phyloP scores from a whole-genome alignment of 2,329 filamentous ascomycete species.

The Pseudogymnoascus sp. region DNA sequence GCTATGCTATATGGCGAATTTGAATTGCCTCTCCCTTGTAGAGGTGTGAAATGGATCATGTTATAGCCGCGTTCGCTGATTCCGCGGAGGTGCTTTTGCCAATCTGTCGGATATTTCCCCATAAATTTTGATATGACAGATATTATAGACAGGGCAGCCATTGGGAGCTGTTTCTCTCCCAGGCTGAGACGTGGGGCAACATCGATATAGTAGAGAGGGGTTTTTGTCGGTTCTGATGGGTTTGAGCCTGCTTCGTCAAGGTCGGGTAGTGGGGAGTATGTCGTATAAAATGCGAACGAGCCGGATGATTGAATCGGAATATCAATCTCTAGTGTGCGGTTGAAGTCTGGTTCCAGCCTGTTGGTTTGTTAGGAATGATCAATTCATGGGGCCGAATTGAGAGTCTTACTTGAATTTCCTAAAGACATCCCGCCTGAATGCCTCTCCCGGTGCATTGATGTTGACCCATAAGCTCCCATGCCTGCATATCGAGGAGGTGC shows the following conservation, averaged over 20 bases:
- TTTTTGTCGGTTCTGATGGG: constrained; percentile 52
- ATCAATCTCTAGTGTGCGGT: constrained; percentile 81
- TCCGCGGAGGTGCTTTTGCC: constrained; percentile 80
- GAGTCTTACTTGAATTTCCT: constrained; percentile 77
- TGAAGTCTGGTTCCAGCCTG: constrained; percentile 87
- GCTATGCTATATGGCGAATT: constrained; percentile 97
- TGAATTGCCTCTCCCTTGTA: constrained; percentile 80
- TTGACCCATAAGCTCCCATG: constrained; percentile 96
- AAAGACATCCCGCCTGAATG: constrained; percentile 73
- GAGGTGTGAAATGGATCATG: constrained; percentile 96
- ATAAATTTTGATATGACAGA: constrained; percentile 97
- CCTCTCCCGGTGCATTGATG: constrained; percentile 67
- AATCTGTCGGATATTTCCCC: constrained; percentile 83
- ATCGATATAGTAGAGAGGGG: constrained; percentile 83
- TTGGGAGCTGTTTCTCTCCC: constrained; percentile 64
- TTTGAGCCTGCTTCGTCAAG: constrained; percentile 45
- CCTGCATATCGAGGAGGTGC: constrained; percentile 90
- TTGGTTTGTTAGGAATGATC: background rate
- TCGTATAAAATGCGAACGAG: constrained; percentile 90
- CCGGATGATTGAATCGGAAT: constrained; percentile 76
- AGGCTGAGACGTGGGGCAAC: constrained; percentile 75
- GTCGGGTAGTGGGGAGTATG: constrained; percentile 77
- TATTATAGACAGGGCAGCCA: constrained; percentile 84
- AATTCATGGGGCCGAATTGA: background rate
- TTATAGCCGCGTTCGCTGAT: constrained; percentile 93